phyloP scores from a whole-genome alignment of 768 basidiomycete genomes.

The Boletus pseudo-olivaceus region DNA sequence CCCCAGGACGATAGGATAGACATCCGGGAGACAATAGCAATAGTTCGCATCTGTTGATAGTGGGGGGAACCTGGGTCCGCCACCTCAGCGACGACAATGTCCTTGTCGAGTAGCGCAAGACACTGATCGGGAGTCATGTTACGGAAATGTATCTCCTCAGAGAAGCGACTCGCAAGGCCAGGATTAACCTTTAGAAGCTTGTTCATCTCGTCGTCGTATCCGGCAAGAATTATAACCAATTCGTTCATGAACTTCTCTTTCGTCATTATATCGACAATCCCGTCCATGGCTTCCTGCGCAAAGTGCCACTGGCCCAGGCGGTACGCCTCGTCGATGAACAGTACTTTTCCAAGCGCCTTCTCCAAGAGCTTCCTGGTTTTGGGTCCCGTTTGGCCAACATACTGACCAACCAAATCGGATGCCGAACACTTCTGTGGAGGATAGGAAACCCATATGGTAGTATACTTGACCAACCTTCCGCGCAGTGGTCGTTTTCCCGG shows the following conservation, averaged over 20 bases:
- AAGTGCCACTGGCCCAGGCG: slow-evolving; percentile 58
- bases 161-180: slow-evolving; percentile 66
- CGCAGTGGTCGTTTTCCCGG: slow-evolving; percentile 61
- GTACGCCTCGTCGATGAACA: slow-evolving; percentile 75
- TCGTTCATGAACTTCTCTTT: slow-evolving; percentile 54
- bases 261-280: slow-evolving; percentile 62
- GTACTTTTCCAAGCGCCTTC: slow-evolving; percentile 61
- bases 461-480: slow-evolving; percentile 62
- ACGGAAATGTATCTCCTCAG: slow-evolving; percentile 52
- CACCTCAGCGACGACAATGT: slow-evolving; percentile 40
- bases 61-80: not conserved
- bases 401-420: slow-evolving; percentile 65
- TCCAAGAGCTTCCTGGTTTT: slow-evolving; percentile 59
- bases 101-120: slow-evolving; percentile 44
- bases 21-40: slow-evolving; percentile 36
- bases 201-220: slow-evolving; percentile 69
- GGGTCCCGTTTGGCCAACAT: slow-evolving; percentile 69
- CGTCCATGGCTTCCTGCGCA: slow-evolving; percentile 70
- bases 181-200: slow-evolving; percentile 53
- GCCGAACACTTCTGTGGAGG: slow-evolving; percentile 58
- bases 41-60: slow-evolving; percentile 13
- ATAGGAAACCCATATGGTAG: slow-evolving; percentile 59
- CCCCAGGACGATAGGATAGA: slow-evolving; percentile 56
- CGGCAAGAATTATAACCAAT: slow-evolving; percentile 64
- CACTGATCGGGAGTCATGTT: slow-evolving; percentile 51